Evolutionary conservation across 2,329 filamentous ascomycete genomes (phyloP).

Genomic region (Pseudocercospora musae): DNA sequence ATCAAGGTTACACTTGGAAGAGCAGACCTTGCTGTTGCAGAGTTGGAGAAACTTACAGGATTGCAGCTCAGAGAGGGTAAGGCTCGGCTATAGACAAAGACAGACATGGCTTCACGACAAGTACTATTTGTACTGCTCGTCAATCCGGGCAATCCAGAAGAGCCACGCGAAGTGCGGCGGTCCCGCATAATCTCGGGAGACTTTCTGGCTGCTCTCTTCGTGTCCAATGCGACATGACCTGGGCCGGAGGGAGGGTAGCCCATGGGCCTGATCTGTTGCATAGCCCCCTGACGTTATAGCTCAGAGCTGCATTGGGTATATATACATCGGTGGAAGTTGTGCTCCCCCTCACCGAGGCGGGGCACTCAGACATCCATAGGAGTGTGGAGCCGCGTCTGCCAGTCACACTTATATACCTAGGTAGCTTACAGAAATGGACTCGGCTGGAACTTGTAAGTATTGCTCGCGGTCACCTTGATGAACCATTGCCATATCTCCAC

Average conservation of each 20-base stretch:
- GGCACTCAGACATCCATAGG: neutral
- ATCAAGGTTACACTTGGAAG: conserved; percentile 80
- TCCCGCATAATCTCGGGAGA: neutral
- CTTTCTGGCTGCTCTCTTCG: neutral
- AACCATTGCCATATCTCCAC: neutral
- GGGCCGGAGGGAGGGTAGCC: too few species aligned
- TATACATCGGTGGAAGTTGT: neutral
- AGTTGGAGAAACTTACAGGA: conserved; percentile 73
- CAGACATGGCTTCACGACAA: neutral
- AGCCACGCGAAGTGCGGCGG: neutral
- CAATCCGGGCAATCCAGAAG: neutral
- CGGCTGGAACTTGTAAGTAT: neutral
- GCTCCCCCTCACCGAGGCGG: neutral
- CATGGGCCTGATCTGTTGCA: too few species aligned
- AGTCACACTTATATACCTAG: neutral
- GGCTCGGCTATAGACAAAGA: conserved; percentile 10
- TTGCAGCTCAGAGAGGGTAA: conserved; percentile 39
- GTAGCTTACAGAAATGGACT: neutral
- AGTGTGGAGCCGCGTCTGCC: neutral
- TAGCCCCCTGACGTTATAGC: neutral
- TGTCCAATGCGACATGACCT: neutral
- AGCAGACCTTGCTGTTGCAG: conserved; percentile 74
- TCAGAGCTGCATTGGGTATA: neutral
- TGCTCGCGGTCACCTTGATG: conserved; percentile 10
- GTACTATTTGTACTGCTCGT: neutral